phyloP scores from a whole-genome alignment of 129 eudicot genomes.

The Flaveria sonorensis region DNA sequence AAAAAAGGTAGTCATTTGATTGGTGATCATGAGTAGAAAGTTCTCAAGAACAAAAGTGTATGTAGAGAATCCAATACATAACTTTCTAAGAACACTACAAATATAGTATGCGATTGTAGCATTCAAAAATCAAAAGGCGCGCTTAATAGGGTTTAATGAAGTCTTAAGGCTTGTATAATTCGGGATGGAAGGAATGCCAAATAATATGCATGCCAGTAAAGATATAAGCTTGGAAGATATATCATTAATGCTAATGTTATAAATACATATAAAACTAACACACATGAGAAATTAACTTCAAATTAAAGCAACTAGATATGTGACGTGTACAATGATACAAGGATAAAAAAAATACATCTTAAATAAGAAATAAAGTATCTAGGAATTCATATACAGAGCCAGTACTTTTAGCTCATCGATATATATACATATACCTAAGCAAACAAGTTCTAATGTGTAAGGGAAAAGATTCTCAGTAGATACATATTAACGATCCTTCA shows the following conservation, averaged over 20 bases:
- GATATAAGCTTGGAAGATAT: conserved; percentile 2
- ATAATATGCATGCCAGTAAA: conserved; percentile 6
- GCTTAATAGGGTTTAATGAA: neutral
- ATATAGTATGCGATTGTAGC: neutral
- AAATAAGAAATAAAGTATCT: neutral
- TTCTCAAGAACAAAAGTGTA: neutral
- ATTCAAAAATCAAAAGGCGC: neutral
- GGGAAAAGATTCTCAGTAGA: neutral
- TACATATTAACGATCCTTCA: conserved; percentile 10
- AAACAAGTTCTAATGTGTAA: neutral
- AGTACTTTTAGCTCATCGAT: neutral
- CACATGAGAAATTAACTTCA: neutral
- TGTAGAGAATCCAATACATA: neutral
- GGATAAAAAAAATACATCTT: too few species aligned
- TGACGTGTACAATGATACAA: neutral
- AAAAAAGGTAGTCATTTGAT: neutral
- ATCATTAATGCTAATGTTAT: conserved; percentile 6
- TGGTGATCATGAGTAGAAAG: neutral
- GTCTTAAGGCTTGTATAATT: neutral
- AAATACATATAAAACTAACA: neutral
- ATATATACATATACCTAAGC: too few species aligned
- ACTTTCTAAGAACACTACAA: conserved; percentile 3
- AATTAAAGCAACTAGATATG: conserved; percentile 8
- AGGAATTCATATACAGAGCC: neutral
- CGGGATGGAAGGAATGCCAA: neutral